Evolutionary conservation across 164 flowering plant species (phyloP).

Genomic region (Magnolia kwangsiensis): DNA sequence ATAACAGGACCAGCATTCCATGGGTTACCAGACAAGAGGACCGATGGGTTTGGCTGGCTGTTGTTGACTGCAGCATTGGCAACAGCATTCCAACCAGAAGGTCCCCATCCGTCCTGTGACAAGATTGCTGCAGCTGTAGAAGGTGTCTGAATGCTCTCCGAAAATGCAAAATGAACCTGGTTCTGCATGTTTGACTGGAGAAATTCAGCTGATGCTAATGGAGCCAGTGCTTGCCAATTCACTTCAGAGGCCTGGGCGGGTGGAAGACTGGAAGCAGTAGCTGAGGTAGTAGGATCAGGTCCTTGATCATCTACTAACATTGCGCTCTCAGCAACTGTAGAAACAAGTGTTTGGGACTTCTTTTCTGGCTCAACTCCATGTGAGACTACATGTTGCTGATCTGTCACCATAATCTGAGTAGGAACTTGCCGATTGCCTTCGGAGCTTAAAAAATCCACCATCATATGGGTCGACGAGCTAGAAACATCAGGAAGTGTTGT

Average conservation of each 20-base stretch:
- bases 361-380: neutral
- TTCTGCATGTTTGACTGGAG: neutral
- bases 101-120: neutral
- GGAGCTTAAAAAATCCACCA: slow-evolving; percentile 6
- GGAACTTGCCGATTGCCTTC: slow-evolving; percentile 18
- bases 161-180: neutral
- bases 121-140: neutral
- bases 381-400: slow-evolving; percentile 10
- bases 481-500: slow-evolving; percentile 36
- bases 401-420: slow-evolving; percentile 13
- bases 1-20: slow-evolving; percentile 13
- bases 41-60: slow-evolving; percentile 9
- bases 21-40: slow-evolving; percentile 6
- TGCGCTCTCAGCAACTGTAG: slow-evolving; percentile 3
- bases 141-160: neutral
- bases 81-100: slow-evolving; percentile 14
- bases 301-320: slow-evolving; percentile 3
- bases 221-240: slow-evolving; percentile 1
- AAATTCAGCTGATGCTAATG: slow-evolving; percentile 1
- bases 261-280: slow-evolving; percentile 11
- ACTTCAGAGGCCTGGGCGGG: slow-evolving; percentile 12
- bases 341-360: neutral
- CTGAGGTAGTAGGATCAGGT: slow-evolving; percentile 8
- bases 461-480: neutral
- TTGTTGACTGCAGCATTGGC: neutral